Evolutionary conservation across 139 green algal genomes (phyloP).

Genomic region (Astrephomene gubernaculifera): DNA sequence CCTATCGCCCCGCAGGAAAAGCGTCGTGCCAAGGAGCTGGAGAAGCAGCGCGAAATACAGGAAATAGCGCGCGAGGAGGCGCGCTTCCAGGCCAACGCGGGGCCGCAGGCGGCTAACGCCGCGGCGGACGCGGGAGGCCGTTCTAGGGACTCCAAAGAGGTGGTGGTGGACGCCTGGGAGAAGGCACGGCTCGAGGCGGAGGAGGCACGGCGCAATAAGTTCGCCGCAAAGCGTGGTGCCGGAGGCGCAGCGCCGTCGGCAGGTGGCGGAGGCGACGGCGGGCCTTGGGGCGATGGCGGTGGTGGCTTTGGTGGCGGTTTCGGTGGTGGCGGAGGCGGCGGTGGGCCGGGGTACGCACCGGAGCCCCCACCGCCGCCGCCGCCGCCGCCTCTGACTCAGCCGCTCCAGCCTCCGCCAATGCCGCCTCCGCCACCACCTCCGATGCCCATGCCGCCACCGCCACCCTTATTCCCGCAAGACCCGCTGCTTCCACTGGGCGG

Average conservation of each 20-base stretch:
- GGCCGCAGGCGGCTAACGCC: not conserved
- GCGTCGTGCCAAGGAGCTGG: constrained; percentile 45
- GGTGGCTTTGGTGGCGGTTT: not conserved
- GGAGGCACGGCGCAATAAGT: constrained; percentile 40
- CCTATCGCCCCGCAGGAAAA: constrained; percentile 40
- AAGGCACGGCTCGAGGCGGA: constrained; percentile 52
- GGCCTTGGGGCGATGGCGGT: not conserved
- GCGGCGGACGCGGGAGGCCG: not conserved
- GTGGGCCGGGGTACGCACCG: not conserved
- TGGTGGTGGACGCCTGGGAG: constrained; percentile 48
- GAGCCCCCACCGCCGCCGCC: not conserved
- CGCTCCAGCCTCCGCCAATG: not conserved
- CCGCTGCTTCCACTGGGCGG: too few relatives aligned
- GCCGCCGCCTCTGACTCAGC: not conserved
- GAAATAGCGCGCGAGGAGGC: constrained; percentile 46
- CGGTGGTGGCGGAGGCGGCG: not conserved
- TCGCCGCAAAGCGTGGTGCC: constrained; percentile 28
- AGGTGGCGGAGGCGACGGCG: not conserved
- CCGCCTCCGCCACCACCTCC: not conserved
- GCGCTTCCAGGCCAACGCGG: constrained; percentile 7
- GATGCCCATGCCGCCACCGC: not conserved
- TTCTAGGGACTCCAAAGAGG: not conserved
- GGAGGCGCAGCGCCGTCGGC: too few relatives aligned
- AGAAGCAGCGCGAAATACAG: constrained; percentile 32
- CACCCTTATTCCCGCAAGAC: too few relatives aligned